Evolutionary conservation across 352 stramenopile species (phyloP), one percentile per base, ranked within the genome.

Genomic region (Plasmopara muralis): DNA sequence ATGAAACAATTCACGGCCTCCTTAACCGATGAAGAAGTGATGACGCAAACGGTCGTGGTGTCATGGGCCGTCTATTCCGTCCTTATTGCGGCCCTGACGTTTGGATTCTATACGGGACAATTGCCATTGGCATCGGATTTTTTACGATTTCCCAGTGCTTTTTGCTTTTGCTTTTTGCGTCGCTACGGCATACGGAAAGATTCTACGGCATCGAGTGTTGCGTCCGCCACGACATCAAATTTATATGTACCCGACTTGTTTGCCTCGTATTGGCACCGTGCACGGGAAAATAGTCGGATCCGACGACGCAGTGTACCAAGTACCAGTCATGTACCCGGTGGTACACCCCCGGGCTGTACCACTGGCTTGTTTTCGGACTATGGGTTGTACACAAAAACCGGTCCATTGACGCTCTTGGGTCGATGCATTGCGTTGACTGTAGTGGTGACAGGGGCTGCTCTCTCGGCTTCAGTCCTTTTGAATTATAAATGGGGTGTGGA

Each of bases 1-100:
- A 72, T 73, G 44, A 63, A 60, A 25, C 72, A 85, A 49, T 83
- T 87, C 50, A 77, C 71, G 9, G 77, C 68, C 0, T 81, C 71
- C 34, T 46, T 87, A 14, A 64, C 55, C 34, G 76, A 85, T 56
- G 74, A 87, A 51, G 72, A 85, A 52, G 65, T 83, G 33, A 55
- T 85, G 20, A 80, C 74, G 12, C 64, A 70, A 30, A 68, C 74
- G 9, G 72, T 85, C 16, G 46, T 83, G 39, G 69, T 70, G 12
- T 73, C 69, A 2, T 87, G 77, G 77, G 50, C 57, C 0, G 58
- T 82, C 1, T 87, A 84, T 53, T 34, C 70, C 5, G 63, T 58
- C 8, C 61, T 87, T 0, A 44, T 87, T 4, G 41, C 50, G 6
- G 55, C 62, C 10, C 51, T 87, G 14, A 85, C 77, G 29, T 83